Conservation (phyloP, 208 protist genomes). For the Entamoeba dispar region DNA sequence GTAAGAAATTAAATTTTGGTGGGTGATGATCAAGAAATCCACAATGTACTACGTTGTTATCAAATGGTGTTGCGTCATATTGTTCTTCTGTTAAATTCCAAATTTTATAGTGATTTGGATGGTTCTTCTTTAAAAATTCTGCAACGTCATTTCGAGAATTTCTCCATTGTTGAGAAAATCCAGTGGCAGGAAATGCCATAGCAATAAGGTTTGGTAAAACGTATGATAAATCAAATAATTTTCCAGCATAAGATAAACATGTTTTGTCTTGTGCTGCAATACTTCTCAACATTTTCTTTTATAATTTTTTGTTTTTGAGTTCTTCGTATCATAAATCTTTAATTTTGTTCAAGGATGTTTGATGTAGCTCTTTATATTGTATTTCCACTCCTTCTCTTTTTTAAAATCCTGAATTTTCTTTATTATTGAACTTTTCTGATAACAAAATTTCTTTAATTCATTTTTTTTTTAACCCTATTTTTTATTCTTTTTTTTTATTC, state of each 20-base stretch:
- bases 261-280: neutral
- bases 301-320: neutral
- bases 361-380: too few relatives aligned
- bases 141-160: constrained; percentile 40
- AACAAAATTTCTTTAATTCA: too few relatives aligned
- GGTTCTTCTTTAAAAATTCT: constrained; percentile 58
- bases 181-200: constrained; percentile 43
- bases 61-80: neutral
- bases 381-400: too few relatives aligned
- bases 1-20: neutral
- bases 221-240: constrained; percentile 31
- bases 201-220: constrained; percentile 42
- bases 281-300: neutral
- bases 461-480: too few relatives aligned
- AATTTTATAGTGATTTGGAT: constrained; percentile 49
- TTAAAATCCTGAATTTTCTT: too few relatives aligned
- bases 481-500: too few relatives aligned
- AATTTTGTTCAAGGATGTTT: too few relatives aligned
- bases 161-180: constrained; percentile 59
- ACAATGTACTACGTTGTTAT: neutral
- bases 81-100: constrained; percentile 35
- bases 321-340: too few relatives aligned
- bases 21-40: constrained; percentile 13
- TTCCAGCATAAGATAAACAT: neutral
- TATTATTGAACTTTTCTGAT: too few relatives aligned